Percentiles rank a stretch among this genome's conserved stretches.
Evolutionary conservation across 2,329 filamentous ascomycete genomes (phyloP).

Genomic region (Rhinocladiella mackenziei): DNA sequence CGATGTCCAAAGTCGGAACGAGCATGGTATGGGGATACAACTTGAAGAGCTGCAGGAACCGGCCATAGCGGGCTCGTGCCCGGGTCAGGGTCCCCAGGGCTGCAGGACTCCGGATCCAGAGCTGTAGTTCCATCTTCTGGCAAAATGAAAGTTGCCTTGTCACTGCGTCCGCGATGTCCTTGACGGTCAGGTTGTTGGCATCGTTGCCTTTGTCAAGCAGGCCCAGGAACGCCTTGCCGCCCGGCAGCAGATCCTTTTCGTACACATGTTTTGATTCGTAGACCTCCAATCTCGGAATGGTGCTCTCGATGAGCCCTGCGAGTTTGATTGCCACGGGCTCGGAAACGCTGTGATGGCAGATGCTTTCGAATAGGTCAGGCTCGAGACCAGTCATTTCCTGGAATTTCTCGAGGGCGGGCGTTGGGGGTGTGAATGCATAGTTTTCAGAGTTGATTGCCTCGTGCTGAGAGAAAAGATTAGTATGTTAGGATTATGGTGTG

Average conservation of each 20-base stretch:
- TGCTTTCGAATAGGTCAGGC: conserved; percentile 12
- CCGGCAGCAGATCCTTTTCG: background rate
- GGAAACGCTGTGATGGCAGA: background rate
- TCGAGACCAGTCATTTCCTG: conserved; percentile 12
- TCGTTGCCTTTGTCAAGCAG: background rate
- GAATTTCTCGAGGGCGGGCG: conserved; percentile 1
- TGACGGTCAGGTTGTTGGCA: background rate
- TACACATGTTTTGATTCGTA: background rate
- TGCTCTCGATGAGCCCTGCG: background rate
- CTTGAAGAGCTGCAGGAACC: conserved; percentile 38
- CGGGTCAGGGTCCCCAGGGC: conserved; percentile 36
- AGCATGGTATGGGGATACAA: conserved; percentile 32
- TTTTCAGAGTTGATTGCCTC: conserved; percentile 1
- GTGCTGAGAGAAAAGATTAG: conserved; percentile 1
- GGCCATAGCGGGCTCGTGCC: conserved; percentile 38
- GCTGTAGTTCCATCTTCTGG: conserved; percentile 40
- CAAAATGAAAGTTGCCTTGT: conserved; percentile 39
- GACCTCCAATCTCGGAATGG: conserved; percentile 2
- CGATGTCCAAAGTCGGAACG: conserved; percentile 44
- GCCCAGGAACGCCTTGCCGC: background rate
- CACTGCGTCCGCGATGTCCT: conserved; percentile 34
- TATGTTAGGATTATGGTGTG: too few relatives aligned
- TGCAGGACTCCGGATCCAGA: conserved; percentile 41
- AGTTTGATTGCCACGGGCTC: background rate
- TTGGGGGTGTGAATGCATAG: conserved; percentile 10